Percentiles rank a stretch among this genome's conserved stretches.
phyloP scores from a whole-genome alignment of 108 stramenopile genomes.

The Nannochloropsis gaditana region DNA sequence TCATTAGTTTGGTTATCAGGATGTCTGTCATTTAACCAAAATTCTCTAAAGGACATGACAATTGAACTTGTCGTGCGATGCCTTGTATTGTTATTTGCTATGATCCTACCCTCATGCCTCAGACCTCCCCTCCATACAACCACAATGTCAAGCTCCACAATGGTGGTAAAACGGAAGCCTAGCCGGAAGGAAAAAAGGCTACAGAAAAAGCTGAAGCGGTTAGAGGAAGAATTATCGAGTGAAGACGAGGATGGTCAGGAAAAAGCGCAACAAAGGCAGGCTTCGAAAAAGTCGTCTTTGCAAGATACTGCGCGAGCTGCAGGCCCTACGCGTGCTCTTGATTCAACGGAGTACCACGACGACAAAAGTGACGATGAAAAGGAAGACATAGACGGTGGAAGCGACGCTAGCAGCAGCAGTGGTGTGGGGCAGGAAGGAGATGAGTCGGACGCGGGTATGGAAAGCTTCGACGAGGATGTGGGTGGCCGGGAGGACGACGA shows the following conservation, averaged over 20 bases:
- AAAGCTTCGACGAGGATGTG: neutral
- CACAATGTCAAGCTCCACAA: neutral
- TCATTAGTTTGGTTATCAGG: no score
- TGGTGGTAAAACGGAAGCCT: neutral
- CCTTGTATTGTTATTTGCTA: no score
- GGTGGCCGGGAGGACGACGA: neutral
- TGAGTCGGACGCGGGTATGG: neutral
- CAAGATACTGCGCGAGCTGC: neutral
- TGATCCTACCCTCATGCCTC: no score
- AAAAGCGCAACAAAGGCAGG: neutral
- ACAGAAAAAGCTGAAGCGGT: neutral
- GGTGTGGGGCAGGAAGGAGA: neutral
- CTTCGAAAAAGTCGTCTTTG: neutral
- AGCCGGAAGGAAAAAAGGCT: slow-evolving; percentile 17
- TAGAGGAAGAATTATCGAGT: neutral
- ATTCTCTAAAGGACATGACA: no score
- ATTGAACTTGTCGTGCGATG: no score
- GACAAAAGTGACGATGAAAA: neutral
- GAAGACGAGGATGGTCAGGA: neutral
- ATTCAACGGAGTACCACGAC: neutral
- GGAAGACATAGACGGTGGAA: neutral
- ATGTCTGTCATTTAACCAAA: no score
- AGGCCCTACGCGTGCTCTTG: neutral
- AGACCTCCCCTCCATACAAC: neutral
- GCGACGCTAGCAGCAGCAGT: neutral